phyloP scores from a whole-genome alignment of 441 rosid species.

The Kokia cookei region DNA sequence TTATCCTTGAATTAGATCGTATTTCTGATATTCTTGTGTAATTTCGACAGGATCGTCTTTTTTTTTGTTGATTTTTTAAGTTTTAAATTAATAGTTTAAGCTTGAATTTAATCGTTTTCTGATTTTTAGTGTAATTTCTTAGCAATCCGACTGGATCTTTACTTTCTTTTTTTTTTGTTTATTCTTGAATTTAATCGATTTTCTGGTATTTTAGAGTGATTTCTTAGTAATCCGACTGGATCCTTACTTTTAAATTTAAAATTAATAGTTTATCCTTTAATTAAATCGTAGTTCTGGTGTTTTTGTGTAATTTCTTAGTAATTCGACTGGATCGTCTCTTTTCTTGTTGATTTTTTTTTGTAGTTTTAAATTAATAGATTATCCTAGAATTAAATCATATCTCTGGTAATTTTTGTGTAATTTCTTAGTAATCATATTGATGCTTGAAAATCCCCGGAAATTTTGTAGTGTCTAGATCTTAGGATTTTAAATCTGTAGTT shows the following conservation, averaged over 20 bases:
- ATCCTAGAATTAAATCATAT: background rate
- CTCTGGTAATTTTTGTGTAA: background rate
- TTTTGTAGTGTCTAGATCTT: conserved; percentile 13
- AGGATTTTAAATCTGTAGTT: background rate
- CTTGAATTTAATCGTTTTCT: background rate
- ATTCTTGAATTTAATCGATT: no score
- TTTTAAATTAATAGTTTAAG: background rate
- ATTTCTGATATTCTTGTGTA: background rate
- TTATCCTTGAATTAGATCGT: background rate
- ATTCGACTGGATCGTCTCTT: background rate
- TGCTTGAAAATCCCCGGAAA: background rate
- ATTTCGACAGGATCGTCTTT: background rate
- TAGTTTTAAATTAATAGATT: background rate
- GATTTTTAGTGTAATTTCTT: background rate
- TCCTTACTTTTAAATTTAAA: background rate
- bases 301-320: background rate
- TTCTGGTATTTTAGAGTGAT: no score
- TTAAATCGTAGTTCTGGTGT: background rate
- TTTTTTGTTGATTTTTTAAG: background rate
- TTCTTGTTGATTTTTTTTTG: background rate
- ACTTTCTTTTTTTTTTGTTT: no score
- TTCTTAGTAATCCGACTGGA: background rate
- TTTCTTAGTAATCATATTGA: background rate
- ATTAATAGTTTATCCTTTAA: background rate
- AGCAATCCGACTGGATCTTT: background rate